These are phyloP conservation scores for Wickerhamomyces mucosus DNA, from an alignment of 805 yeast genomes.

Conservation along the genomic window DNA sequence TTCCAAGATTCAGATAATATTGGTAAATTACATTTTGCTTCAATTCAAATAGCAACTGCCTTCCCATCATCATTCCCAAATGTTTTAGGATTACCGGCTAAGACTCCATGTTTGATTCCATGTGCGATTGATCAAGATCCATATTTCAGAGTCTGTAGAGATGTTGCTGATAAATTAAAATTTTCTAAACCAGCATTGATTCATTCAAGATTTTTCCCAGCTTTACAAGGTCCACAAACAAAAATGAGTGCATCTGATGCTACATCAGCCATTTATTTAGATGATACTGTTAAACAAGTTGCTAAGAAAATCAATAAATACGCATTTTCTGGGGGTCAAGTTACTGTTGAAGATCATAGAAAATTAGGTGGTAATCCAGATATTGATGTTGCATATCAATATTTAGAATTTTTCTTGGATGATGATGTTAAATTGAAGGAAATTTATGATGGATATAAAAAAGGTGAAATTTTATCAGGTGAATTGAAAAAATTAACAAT, in stretches of 20 bases:
- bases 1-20: conserved; percentile 91
- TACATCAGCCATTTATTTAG: conserved; percentile 87
- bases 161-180: conserved; percentile 89
- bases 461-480: conserved; percentile 82
- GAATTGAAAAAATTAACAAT: conserved; percentile 88
- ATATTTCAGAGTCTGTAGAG: conserved; percentile 93
- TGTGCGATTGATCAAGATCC: conserved; percentile 99
- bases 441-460: conserved; percentile 54
- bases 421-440: conserved; percentile 73
- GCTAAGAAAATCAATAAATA: conserved; percentile 92
- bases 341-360: conserved; percentile 84
- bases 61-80: conserved; percentile 96
- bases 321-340: conserved; percentile 93
- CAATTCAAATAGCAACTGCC: conserved; percentile 92
- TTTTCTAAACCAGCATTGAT: conserved; percentile 85
- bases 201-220: conserved; percentile 96
- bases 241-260: conserved; percentile 96
- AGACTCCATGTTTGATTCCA: conserved; percentile 94
- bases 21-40: conserved; percentile 91
- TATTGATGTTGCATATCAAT: conserved; percentile 91
- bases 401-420: conserved; percentile 77
- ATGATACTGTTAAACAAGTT: conserved; percentile 86
- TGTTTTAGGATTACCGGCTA: conserved; percentile 73
- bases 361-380: conserved; percentile 88
- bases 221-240: conserved; percentile 90